Base-by-base conservation (phyloP, 2,329 filamentous ascomycete species). In the Coleophoma cylindrospora region DNA sequence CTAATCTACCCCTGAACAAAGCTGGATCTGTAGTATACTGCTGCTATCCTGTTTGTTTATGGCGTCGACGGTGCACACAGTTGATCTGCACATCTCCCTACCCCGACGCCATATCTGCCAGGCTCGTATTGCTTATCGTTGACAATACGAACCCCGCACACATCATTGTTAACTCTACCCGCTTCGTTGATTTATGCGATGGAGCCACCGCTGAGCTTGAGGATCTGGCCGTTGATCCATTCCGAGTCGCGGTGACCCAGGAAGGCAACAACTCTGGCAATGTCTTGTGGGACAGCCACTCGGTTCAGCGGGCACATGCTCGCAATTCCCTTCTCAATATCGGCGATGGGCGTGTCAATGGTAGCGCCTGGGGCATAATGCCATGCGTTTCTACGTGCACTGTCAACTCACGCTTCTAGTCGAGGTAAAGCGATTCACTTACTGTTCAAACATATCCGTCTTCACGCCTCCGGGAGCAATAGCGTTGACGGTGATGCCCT, bases 381-480 rank as follows among this genome's bases (percentile, higher is more conserved):
- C 80, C 81, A 84, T n/a, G 54, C 54, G 34, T 59, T 58, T 48
- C 55, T 57, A 21, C 9, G 32, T 5, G 7, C 11, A 6, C 27
- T 15, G 34, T 57, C 33, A 57, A 49, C 41, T 41, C 33, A 34
- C 2, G 32, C 5, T 17, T 33, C 32, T 47, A 38, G 7, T 8
- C 49, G 3, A 17, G 32, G 11, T 17, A 45, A 12, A 21, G 40
- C 4, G 38, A 21, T 21, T 21, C 17, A 50, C 46, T 11, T 47
- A 40, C 69, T 69, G 70, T 40, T 85, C 82, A 81, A 81, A 86
- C 81, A 85, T 85, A 0, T 71, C 69, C 0, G 81, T 84, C 0
- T 75, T 80, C 0, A 86, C 80, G 44, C 86, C 83, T 0, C 84
- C 83, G 0, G 83, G 83, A 0, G 79, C 81, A 57, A 85, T 86